These are phyloP conservation scores for Eruca vesicaria DNA, from an alignment of 441 rosid species.

Conservation along the genomic window DNA sequence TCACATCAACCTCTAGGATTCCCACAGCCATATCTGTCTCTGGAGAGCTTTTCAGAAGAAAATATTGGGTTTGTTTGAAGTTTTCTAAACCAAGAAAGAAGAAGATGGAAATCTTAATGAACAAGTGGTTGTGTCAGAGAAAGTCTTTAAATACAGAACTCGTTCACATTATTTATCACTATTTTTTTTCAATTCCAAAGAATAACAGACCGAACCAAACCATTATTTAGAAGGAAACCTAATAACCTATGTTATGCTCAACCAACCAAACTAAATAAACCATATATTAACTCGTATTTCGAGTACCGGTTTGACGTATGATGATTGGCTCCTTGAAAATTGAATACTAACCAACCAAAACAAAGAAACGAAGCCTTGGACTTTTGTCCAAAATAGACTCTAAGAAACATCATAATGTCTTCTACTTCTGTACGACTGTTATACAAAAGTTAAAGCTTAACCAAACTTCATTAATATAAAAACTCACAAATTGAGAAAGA, in stretches of 20 bases:
- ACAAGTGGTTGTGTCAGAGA: slow-evolving; percentile 6
- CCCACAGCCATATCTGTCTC: slow-evolving; percentile 60
- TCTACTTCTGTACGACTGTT: too few species aligned
- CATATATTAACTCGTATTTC: neutral
- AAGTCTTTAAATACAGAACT: slow-evolving; percentile 1
- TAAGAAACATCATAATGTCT: neutral
- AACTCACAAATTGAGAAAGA: neutral
- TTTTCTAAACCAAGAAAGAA: neutral
- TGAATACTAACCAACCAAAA: neutral
- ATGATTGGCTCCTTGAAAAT: neutral
- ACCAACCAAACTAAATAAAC: neutral
- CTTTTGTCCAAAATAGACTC: neutral
- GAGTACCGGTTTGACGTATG: neutral
- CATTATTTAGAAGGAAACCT: neutral
- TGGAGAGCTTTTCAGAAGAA: neutral
- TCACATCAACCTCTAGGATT: slow-evolving; percentile 60
- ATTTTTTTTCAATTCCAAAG: neutral
- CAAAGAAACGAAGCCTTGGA: neutral
- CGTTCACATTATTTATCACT: neutral
- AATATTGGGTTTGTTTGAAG: neutral
- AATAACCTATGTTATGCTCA: neutral
- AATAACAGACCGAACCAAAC: neutral
- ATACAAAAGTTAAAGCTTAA: too few species aligned
- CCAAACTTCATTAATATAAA: neutral
- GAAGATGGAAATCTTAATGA: neutral